Base-by-base conservation (phyloP, 441 rosid species). In the Populus hybrid region DNA sequence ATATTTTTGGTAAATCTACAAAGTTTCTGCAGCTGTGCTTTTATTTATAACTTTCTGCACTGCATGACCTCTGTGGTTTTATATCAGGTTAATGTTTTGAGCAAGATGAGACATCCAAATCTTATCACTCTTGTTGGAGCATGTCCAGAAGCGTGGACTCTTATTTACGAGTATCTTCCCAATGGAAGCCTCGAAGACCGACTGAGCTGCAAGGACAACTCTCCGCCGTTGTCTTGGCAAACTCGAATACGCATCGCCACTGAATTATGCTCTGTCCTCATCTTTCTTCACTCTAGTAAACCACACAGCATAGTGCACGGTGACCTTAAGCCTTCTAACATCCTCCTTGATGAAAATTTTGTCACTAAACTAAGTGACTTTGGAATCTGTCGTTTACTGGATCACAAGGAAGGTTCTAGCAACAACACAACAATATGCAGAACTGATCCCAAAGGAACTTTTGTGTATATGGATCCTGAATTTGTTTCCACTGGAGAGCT, bases 101-200 rank as follows among this genome's bases (percentile, higher is more conserved):
- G 97, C 85, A 96, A 92, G 85, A 84, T 88, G 85, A 88, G 98
- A 82, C 99, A 96, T 85, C 99, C 98, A 38, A 92, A 96, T 87
- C 87, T 96, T 67, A 89, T 96, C 70, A 90, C 94, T 34, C 91
- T 96, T 6, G 75, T 96, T 75, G 99, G 99, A 83, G 88, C 97
- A 73, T 96, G 98, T 83, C 98, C 98, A 21, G 98, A 96, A 69
- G 90, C 87, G 21, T 93, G 92, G 88, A 78, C 90, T 84, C 99
- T 96, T 24, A 73, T 96, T 76, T 96, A 96, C 4, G 99, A 96
- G 85, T 92, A 88, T 83, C 89, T 91, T 75, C 89, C 94, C 4
- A 92, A 91, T 84, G 99, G 98, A 78, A 93, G 95, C 83, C 98
- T 96, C 71, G 99, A 96, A 86, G 99, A 96, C 77, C 89, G 97